Percentiles rank a stretch among this genome's conserved stretches.
Conservation (phyloP, 805 yeast species). For the Tanozyma kutaoensis region DNA sequence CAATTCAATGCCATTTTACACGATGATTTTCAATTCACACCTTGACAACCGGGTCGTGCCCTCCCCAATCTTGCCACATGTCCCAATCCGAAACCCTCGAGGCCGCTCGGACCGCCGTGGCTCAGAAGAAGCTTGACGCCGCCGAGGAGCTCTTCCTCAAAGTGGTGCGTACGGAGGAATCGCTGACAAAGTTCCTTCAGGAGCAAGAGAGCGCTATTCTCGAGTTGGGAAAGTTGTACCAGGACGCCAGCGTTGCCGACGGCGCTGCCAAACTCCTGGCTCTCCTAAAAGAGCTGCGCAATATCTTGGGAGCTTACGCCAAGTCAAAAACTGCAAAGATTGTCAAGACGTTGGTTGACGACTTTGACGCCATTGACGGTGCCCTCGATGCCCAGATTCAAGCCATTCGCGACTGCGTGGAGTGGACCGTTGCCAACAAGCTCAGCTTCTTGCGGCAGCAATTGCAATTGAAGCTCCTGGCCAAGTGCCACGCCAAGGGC, state of each 20-base stretch:
- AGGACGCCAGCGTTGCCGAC: constrained; percentile 30
- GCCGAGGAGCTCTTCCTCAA: too few species aligned
- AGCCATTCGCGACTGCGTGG: constrained; percentile 67
- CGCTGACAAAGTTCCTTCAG: constrained; percentile 16
- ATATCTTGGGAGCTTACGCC: constrained; percentile 66
- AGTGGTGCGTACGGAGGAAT: too few species aligned
- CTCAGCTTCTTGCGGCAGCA: constrained; percentile 84
- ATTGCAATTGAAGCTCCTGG: constrained; percentile 71
- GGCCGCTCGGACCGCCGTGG: constrained; percentile 49
- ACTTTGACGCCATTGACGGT: constrained; percentile 49
- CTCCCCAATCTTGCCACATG: constrained; percentile 5
- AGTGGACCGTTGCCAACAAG: constrained; percentile 76
- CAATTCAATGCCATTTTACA: not conserved
- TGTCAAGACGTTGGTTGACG: constrained; percentile 68
- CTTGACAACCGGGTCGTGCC: constrained; percentile 1
- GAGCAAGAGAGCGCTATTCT: constrained; percentile 54
- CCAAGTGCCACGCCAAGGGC: constrained; percentile 54
- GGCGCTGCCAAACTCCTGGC: too few species aligned
- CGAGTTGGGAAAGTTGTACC: constrained; percentile 67
- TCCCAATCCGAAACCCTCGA: constrained; percentile 21
- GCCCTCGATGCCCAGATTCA: constrained; percentile 58
- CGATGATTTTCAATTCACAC: not conserved
- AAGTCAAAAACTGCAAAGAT: constrained; percentile 93
- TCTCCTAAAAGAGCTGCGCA: constrained; percentile 56
- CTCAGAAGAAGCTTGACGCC: constrained; percentile 29